Percentiles rank a stretch among this genome's conserved stretches.
These are phyloP conservation scores for Bretschneidera sinensis DNA, from an alignment of 345 rosid species.

Conservation along the genomic window DNA sequence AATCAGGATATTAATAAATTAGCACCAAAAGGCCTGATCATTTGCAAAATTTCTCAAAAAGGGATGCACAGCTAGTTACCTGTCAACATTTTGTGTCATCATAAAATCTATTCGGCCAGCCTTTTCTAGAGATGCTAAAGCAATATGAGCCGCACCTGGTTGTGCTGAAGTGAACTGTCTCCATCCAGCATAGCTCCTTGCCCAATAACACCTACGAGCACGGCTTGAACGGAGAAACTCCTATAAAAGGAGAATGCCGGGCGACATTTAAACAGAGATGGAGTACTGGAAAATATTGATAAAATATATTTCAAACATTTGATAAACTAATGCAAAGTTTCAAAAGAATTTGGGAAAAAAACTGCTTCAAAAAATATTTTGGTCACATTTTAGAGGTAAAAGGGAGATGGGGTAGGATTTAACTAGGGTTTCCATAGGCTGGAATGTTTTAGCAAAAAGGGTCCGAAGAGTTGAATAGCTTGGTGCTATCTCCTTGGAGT, in stretches of 20 bases:
- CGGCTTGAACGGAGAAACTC: slow-evolving; percentile 65
- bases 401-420: background rate
- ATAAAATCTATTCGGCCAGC: slow-evolving; percentile 64
- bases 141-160: slow-evolving; percentile 68
- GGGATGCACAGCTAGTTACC: slow-evolving; percentile 30
- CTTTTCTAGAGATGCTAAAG: slow-evolving; percentile 78
- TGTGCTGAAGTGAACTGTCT: slow-evolving; percentile 71
- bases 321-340: background rate
- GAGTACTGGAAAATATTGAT: background rate
- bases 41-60: slow-evolving; percentile 14
- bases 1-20: slow-evolving; percentile 14
- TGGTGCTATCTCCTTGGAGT: no score
- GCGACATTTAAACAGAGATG: background rate
- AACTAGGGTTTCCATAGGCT: no score
- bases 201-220: slow-evolving; percentile 87
- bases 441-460: no score
- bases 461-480: no score
- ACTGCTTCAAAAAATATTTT: no score
- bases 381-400: background rate
- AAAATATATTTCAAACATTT: background rate
- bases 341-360: background rate
- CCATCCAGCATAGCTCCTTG: slow-evolving; percentile 98
- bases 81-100: slow-evolving; percentile 90
- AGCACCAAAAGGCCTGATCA: slow-evolving; percentile 5
- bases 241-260: slow-evolving; percentile 27